Base-by-base conservation (phyloP, 495 filamentous ascomycete species). In the Bathelium albidoporum region DNA sequence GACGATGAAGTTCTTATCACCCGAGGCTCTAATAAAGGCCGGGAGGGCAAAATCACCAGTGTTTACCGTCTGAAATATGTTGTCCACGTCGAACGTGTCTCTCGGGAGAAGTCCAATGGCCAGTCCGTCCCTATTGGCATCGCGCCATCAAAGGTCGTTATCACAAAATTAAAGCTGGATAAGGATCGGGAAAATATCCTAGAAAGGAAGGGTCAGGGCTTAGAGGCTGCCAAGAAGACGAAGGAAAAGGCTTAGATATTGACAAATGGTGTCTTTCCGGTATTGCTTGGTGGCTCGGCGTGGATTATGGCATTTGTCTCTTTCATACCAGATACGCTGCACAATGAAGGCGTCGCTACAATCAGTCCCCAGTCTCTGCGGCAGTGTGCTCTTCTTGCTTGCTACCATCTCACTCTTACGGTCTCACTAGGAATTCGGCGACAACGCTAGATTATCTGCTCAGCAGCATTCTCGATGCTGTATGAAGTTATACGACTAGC, bases 121-220 rank as follows among this genome's bases (percentile, higher is more conserved):
- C 89, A 94, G 82, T 86, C 82, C 71, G 90, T 96, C 18, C 91
- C 90, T 64, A 78, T 96, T 75, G 88, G 87, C 74, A 87, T 97
- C 78, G 85, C 90, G 77, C 88, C 94, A 67, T 89, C 86, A 77
- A 97, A 97, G 77, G 89, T 95, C 68, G 85, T 92, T 77, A 89
- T 97, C 81, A 97, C 88, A 77, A 96, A 97, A 84, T 82, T 98
- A 75, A 95, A 97, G 87, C 80, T 96, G 69, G 91, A 96, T 80
- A 95, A 96, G 87, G 94, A 99, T 80, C 89, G 94, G 71, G 93
- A 97, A 82, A 81, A 80, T 76, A 94, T 97, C 74, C 82, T 97
- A 62, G 90, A 90, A 81, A 86, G 93, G 77, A 87, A 86, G 74
- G 83, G 81, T 73, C 79, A 84, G 70, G 89, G 90, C 70, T 84